Base-by-base conservation (phyloP, 805 yeast genomes). In the Candida easanensis region DNA sequence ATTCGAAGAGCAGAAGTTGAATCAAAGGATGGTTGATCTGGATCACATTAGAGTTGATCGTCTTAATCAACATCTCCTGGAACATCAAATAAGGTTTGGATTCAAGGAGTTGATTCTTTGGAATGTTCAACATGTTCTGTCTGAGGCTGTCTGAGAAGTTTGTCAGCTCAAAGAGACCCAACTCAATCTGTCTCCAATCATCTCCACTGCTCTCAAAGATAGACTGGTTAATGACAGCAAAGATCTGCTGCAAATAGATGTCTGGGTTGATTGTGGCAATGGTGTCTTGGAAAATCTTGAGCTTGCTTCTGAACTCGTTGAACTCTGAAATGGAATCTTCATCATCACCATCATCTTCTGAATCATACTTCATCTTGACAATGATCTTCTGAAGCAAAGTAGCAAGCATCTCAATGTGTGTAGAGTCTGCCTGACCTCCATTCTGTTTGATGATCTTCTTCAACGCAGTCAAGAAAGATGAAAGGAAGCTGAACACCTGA, bases 181-280 rank as follows among this genome's bases (percentile, higher is more conserved):
- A 72, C 64, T 93, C 99, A 31, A 88, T 71, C 21, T 76, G 78
- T 60, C 88, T 78, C 98, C 98, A 90, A 50, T 81, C 79, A 7
- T 50, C 52, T 19, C 56, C 53, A 3, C 47, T 44, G 17, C 57
- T 50, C 46, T 58, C 59, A 56, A 70, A 65, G 39, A 76, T 53
- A 16, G 76, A 68, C 52, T 71, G 64, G 54, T 79, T 71, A 39
- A 87, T 80, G 36, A 87, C 76, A n/a, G 66, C 61, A 3, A 85
- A 75, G 25, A 84, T 66, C 22, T 74, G 77, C 26, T 80, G 80
- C 32, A 82, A 56, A 59, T 76, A 86, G 39, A 88, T 64, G 20
- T 75, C 76, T 22, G 85, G 81, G 47, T 74, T 76, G 36, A 79
- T 75, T 6, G 73, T 60, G 6, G 80, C 81, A 39, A 93, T 80